These are phyloP conservation scores for Phytopythium mirpurense DNA, from an alignment of 352 stramenopile species.

Conservation along the genomic window DNA sequence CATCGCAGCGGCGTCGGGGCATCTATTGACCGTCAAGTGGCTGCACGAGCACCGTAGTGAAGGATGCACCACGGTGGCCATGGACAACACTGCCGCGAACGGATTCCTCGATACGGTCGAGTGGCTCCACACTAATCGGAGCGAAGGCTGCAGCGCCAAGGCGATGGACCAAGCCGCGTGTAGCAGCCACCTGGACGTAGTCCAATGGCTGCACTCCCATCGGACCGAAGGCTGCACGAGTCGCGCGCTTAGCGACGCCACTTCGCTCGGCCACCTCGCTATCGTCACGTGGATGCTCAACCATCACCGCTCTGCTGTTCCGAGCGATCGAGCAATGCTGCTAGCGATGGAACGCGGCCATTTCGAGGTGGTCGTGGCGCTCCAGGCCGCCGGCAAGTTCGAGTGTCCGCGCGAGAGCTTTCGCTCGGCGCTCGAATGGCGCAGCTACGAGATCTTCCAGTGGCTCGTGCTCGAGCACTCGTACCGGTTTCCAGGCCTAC, in stretches of 20 bases:
- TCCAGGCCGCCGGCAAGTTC: slow-evolving; percentile 1
- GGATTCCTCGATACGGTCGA: slow-evolving; percentile 10
- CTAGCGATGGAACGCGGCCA: background rate
- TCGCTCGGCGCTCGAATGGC: background rate
- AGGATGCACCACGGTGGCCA: background rate
- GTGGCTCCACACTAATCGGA: slow-evolving; percentile 12
- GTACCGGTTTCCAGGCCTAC: background rate
- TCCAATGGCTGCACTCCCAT: background rate
- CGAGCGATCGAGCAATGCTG: background rate
- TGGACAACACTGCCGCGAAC: slow-evolving; percentile 7
- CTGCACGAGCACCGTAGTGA: slow-evolving; percentile 6
- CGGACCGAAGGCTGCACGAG: background rate
- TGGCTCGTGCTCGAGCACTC: background rate
- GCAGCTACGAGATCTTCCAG: background rate
- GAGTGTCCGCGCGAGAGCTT: background rate
- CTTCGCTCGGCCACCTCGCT: background rate
- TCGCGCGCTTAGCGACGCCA: background rate
- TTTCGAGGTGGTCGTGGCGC: background rate
- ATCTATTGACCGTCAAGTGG: slow-evolving; percentile 17
- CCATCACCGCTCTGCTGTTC: background rate
- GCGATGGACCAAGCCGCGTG: background rate
- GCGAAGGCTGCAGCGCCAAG: background rate
- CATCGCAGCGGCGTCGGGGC: slow-evolving; percentile 19
- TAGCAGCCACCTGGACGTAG: background rate
- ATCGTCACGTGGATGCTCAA: background rate